Evolutionary conservation across 1,139 yeast genomes (phyloP), one percentile per base, ranked within the genome.

Genomic region (Sugiyamaella novakii): DNA sequence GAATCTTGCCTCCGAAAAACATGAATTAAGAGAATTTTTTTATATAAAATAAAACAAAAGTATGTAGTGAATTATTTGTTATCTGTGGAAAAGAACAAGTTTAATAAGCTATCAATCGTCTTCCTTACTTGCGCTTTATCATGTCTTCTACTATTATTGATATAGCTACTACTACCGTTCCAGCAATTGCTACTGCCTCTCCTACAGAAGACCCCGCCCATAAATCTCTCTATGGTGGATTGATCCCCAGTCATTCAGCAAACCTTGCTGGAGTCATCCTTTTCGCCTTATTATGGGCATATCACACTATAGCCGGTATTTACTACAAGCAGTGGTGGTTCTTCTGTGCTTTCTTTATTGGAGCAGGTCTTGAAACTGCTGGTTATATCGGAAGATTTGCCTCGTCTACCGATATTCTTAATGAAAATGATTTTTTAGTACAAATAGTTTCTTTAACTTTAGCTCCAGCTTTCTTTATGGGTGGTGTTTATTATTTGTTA

Each of bases 381-480:
- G 96, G 96, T 1, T 88, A 84, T 60, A 65, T 79, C 38, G 89
- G 87, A 5, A 71, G 96, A 52, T 67, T 80, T 8, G 65, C 78
- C 43, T 65, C 77, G 3, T 66, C 72, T 45, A 69, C 71, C 53
- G 67, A 77, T 54, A 64, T 70, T 2, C 37, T 53, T n/a, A 64
- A 69, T 42, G 55, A 70, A 46, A 65, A 76, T 52, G 71, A 71
- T 43, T 89, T 74, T 63, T 66, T 87, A 48, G 67, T 82, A 55
- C 96, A 89, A 66, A 79, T 82, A 55, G 77, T 83, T 46, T 72
- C 84, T 51, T 71, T 88, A 54, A 87, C 95, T 0, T 70, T 89
- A 46, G 92, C 89, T 0, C 97, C 97, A 0, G 92, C 92, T 5
- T 88, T 91, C 65, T 75, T 87, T 47, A 86, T 87, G 89, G 97